Conservation (phyloP, 2,329 filamentous ascomycete genomes). For the Aureobasidium sp. region DNA sequence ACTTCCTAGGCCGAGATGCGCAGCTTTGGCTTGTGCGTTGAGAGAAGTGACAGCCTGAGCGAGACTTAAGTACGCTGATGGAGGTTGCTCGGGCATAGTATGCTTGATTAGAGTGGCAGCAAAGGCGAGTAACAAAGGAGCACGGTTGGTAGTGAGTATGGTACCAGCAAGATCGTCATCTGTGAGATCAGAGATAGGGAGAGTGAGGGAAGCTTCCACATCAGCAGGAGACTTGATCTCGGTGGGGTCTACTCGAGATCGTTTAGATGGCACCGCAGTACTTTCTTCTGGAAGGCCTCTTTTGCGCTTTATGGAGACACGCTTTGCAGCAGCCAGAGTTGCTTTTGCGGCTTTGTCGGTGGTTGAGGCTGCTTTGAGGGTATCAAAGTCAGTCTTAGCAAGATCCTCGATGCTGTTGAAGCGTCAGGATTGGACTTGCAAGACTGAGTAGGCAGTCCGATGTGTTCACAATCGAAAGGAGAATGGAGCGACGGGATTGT, state of each 20-base stretch:
- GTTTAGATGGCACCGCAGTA: constrained; percentile 24
- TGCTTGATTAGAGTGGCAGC: constrained; percentile 76
- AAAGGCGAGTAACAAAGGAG: constrained; percentile 85
- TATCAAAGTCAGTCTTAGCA: constrained; percentile 51
- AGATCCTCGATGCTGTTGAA: constrained; percentile 48
- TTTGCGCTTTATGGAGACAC: constrained; percentile 56
- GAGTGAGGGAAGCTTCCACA: constrained; percentile 66
- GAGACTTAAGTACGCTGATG: constrained; percentile 84
- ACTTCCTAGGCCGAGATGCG: constrained; percentile 73
- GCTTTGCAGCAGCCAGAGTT: constrained; percentile 63
- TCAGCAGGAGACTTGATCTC: constrained; percentile 52
- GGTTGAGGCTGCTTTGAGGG: constrained; percentile 47
- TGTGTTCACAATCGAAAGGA: not conserved
- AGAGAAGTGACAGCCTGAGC: constrained; percentile 86
- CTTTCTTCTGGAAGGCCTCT: constrained; percentile 43
- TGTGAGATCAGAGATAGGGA: constrained; percentile 61
- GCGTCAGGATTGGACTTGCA: not conserved
- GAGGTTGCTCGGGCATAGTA: constrained; percentile 87
- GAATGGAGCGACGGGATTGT: not conserved
- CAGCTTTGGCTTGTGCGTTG: constrained; percentile 81
- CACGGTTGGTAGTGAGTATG: constrained; percentile 77
- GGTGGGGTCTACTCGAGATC: constrained; percentile 26
- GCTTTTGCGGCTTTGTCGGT: constrained; percentile 65
- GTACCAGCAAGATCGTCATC: constrained; percentile 67
- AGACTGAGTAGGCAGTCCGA: not conserved